These are phyloP conservation scores for Eutrema heterophyllum DNA, from an alignment of 345 rosid genomes.

Conservation along the genomic window DNA sequence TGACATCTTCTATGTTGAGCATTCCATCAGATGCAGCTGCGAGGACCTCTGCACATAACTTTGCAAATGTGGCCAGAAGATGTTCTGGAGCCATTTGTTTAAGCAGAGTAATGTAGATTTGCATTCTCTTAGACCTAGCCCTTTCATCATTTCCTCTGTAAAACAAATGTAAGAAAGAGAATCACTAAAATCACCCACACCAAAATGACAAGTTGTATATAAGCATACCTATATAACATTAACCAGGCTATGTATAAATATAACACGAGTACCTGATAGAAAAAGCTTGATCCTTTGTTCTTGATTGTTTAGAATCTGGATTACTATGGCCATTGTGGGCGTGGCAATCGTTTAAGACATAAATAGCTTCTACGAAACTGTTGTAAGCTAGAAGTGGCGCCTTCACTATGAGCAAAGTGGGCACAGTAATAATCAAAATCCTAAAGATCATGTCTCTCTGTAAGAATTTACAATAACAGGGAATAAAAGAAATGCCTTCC, in stretches of 20 bases:
- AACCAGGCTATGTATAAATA: neutral
- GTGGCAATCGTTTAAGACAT: slow-evolving; percentile 75
- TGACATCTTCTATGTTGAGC: slow-evolving; percentile 62
- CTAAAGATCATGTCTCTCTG: neutral
- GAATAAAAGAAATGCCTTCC: neutral
- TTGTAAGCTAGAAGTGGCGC: slow-evolving; percentile 96
- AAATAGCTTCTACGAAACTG: slow-evolving; percentile 93
- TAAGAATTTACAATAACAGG: neutral
- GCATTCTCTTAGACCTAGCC: slow-evolving; percentile 84
- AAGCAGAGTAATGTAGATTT: slow-evolving; percentile 63
- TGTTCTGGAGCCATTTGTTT: slow-evolving; percentile 99
- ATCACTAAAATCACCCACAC: slow-evolving; percentile 13
- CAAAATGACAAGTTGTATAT: slow-evolving; percentile 7
- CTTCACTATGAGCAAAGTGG: slow-evolving; percentile 50
- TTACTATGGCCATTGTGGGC: slow-evolving; percentile 48
- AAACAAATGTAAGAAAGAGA: slow-evolving; percentile 2
- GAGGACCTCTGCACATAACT: slow-evolving; percentile 89
- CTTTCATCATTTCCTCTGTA: slow-evolving; percentile 76
- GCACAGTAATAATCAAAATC: slow-evolving; percentile 10
- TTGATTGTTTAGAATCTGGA: slow-evolving; percentile 46
- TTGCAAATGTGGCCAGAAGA: slow-evolving; percentile 90
- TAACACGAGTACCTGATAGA: slow-evolving; percentile 53
- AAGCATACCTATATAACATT: neutral
- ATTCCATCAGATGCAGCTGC: slow-evolving; percentile 92
- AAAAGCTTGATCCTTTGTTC: slow-evolving; percentile 50